Base-by-base conservation (phyloP, 257 asterid species). In the Gardenia jasminoides region DNA sequence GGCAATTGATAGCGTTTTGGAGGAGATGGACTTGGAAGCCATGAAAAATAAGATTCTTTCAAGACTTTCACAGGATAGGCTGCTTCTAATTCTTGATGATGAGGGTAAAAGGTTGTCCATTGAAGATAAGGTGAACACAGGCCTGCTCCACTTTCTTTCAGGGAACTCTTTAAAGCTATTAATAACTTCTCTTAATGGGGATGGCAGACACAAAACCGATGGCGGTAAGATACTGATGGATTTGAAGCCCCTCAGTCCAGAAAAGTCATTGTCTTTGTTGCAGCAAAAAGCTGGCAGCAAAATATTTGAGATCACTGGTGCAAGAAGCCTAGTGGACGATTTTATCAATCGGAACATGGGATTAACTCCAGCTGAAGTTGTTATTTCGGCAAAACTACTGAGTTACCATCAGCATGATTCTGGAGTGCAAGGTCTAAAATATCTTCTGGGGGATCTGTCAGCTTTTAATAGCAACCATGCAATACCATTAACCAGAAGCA, bases 21-120 rank as follows among this genome's bases (percentile, higher is more conserved):
- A 36, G 41, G 41, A 36, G 41, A 36, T 36, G 41, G 41, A 36
- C 4, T 36, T 36, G 41, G 41, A 2, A 36, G 47, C 12, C 30
- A 54, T 71, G 76, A 19, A 80, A 59, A 47, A 68, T 24, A 68
- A 16, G 76, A 64, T 68, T 67, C 36, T 7, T 28, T 43, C 6
- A 36, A 66, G 56, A 46, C 71, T 82, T 43, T 50, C 30, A 8
- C 68, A 15, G 19, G 12, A 74, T 28, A 74, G 30, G 44, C 11
- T 76, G 26, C 81, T 81, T 12, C 70, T 81, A 26, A 30, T 81
- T 52, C 44, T 81, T 44, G 81, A 81, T 77, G 78, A 71, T 33
- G 70, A 71, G 54, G 79, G 71, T n/a, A 52, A 39, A 41, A 74
- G 54, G 52, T 71, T 50, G 70, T 50, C 33, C 20, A 31, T 1